A percentile compares a stretch with the other conserved stretches of the same genome.
Conservation (phyloP, 345 rosid genomes). For the Bruguiera parviflora region DNA sequence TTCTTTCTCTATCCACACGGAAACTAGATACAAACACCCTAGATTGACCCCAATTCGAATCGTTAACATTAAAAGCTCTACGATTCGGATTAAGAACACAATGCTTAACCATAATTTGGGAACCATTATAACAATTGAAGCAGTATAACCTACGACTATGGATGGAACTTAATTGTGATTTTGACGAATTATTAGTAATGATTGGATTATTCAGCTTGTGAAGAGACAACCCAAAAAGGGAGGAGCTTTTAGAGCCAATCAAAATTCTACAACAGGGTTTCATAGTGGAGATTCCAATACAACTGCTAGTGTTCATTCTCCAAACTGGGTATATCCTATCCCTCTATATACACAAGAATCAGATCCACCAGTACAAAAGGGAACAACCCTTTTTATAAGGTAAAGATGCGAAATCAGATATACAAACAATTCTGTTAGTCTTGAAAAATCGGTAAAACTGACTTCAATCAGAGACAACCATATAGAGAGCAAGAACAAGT, state of each 20-base stretch:
- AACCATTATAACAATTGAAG: slow-evolving; percentile 14
- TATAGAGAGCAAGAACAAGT: neutral
- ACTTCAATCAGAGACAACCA: slow-evolving; percentile 6
- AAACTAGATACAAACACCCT: slow-evolving; percentile 24
- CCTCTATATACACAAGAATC: neutral
- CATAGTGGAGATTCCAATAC: slow-evolving; percentile 61
- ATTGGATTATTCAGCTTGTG: slow-evolving; percentile 24
- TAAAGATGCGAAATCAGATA: neutral
- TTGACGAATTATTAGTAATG: slow-evolving; percentile 50
- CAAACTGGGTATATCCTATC: neutral
- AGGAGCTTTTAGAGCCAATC: slow-evolving; percentile 48
- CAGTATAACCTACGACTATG: slow-evolving; percentile 27
- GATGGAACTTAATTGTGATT: slow-evolving; percentile 35
- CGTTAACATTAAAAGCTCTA: slow-evolving; percentile 57
- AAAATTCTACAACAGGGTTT: slow-evolving; percentile 78
- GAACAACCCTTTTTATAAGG: neutral
- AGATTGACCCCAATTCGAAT: slow-evolving; percentile 43
- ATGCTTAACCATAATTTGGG: slow-evolving; percentile 33
- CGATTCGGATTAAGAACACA: slow-evolving; percentile 33
- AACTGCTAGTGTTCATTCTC: slow-evolving; percentile 51
- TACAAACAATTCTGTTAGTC: slow-evolving; percentile 31
- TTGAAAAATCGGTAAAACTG: slow-evolving; percentile 29
- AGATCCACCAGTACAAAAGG: neutral
- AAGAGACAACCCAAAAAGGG: slow-evolving; percentile 50
- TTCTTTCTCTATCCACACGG: slow-evolving; percentile 28